These are phyloP conservation scores for Dianthus caryophyllus DNA, from an alignment of 148 eudicot species.

Conservation along the genomic window DNA sequence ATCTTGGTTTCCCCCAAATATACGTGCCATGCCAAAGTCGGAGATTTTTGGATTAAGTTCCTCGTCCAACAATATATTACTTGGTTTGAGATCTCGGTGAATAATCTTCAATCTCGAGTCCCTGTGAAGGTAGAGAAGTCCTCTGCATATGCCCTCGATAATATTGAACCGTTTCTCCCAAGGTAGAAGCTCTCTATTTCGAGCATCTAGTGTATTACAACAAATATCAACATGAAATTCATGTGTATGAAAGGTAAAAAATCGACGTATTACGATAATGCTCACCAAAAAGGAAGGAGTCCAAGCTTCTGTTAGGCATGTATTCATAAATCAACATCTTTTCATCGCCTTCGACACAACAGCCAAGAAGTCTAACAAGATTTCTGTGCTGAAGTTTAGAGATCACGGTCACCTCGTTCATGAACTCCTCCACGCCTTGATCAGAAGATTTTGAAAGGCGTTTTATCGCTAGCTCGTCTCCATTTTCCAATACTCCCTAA, in stretches of 20 bases:
- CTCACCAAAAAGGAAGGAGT: conserved; percentile 40
- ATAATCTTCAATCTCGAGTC: conserved; percentile 37
- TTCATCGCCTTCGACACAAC: conserved; percentile 43
- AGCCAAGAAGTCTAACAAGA: conserved; percentile 50
- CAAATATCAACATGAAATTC: neutral
- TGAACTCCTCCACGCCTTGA: conserved; percentile 54
- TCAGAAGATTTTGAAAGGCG: conserved; percentile 43
- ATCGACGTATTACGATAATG: neutral
- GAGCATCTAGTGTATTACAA: neutral
- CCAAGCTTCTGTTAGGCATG: conserved; percentile 45
- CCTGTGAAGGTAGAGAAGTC: conserved; percentile 40
- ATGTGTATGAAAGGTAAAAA: neutral
- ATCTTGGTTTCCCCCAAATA: conserved; percentile 29
- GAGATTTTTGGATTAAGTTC: conserved; percentile 37
- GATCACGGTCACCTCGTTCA: conserved; percentile 43
- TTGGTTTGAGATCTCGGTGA: conserved; percentile 39
- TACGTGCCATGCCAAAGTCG: conserved; percentile 37
- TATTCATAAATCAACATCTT: conserved; percentile 48
- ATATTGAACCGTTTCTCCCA: conserved; percentile 36
- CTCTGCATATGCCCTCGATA: conserved; percentile 37
- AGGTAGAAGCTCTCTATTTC: conserved; percentile 9
- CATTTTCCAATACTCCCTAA: conserved; percentile 30
- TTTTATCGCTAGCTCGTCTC: conserved; percentile 44
- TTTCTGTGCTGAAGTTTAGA: conserved; percentile 53
- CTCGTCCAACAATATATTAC: conserved; percentile 38